phyloP scores from a whole-genome alignment of 1,284 basidiomycete species.

The Mycena citricolor region DNA sequence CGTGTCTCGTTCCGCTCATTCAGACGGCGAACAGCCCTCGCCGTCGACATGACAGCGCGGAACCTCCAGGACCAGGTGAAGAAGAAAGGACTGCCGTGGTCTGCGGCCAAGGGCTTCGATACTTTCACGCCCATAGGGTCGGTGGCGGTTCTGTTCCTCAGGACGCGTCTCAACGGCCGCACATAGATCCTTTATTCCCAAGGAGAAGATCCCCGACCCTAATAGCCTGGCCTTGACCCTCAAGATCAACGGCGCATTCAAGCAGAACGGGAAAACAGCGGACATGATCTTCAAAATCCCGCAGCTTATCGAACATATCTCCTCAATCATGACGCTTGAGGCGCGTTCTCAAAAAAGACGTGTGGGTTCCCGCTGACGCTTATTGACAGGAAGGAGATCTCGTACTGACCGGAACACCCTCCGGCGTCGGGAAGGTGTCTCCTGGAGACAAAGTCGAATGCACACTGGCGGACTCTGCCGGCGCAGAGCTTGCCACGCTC shows the following conservation, averaged over 20 bases:
- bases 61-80: constrained; percentile 95
- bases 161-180: constrained; percentile 10
- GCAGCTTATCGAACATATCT: constrained; percentile 87
- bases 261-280: constrained; percentile 82
- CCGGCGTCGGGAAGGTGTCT: constrained; percentile 80
- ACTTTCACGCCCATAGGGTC: constrained; percentile 85
- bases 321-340: constrained; percentile 95
- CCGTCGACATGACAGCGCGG: constrained; percentile 93
- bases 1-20: constrained; percentile 3
- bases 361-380: neutral
- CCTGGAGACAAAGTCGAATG: constrained; percentile 84
- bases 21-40: constrained; percentile 61
- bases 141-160: constrained; percentile 1
- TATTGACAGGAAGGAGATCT: constrained; percentile 78
- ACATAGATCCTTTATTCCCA: constrained; percentile 84
- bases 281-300: constrained; percentile 97
- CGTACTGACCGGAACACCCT: constrained; percentile 86
- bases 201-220: constrained; percentile 67
- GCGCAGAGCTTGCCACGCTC: constrained; percentile 62
- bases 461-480: constrained; percentile 59
- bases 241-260: constrained; percentile 82
- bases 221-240: constrained; percentile 76
- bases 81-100: constrained; percentile 93
- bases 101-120: constrained; percentile 88
- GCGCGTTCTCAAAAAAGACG: too few species aligned